These are phyloP conservation scores for Neurospora tetraspora DNA, from an alignment of 495 filamentous ascomycete species.

Conservation along the genomic window DNA sequence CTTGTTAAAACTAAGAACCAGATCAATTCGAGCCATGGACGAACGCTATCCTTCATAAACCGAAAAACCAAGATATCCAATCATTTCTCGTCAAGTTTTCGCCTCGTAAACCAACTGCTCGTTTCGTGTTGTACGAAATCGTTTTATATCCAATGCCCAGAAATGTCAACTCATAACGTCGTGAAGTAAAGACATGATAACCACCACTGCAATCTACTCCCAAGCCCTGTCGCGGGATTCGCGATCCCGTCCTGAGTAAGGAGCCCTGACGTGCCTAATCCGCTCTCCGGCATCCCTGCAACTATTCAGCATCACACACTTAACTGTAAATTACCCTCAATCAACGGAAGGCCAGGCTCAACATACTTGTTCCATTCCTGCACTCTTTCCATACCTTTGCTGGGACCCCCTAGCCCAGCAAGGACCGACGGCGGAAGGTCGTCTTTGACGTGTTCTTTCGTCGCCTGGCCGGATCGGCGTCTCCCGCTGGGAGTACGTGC, in stretches of 20 bases:
- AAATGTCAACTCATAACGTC: not conserved
- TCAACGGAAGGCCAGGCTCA: constrained; percentile 25
- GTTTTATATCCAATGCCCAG: not conserved
- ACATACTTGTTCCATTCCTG: constrained; percentile 39
- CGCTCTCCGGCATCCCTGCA: not conserved
- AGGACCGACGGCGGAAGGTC: constrained; percentile 30
- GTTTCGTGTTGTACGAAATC: not conserved
- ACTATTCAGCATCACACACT: not conserved
- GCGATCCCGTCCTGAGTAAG: not conserved
- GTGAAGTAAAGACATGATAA: not conserved
- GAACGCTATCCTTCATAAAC: not conserved
- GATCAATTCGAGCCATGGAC: not conserved
- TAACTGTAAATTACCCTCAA: constrained; percentile 1
- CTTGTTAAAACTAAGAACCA: not conserved
- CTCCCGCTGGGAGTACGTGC: constrained; percentile 16
- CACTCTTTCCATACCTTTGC: constrained; percentile 36
- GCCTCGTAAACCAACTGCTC: not conserved
- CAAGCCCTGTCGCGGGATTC: not conserved
- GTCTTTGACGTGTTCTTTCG: constrained; percentile 16
- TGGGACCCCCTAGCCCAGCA: constrained; percentile 34
- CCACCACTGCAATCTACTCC: not conserved
- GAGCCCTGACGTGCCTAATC: not conserved
- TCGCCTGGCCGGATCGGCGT: constrained; percentile 16
- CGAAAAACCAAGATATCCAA: not conserved
- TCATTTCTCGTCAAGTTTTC: not conserved